Percentiles rank a stretch among this genome's conserved stretches.
These are phyloP conservation scores for Fusarium sp. DNA, from an alignment of 2,329 filamentous ascomycete genomes.

Conservation along the genomic window DNA sequence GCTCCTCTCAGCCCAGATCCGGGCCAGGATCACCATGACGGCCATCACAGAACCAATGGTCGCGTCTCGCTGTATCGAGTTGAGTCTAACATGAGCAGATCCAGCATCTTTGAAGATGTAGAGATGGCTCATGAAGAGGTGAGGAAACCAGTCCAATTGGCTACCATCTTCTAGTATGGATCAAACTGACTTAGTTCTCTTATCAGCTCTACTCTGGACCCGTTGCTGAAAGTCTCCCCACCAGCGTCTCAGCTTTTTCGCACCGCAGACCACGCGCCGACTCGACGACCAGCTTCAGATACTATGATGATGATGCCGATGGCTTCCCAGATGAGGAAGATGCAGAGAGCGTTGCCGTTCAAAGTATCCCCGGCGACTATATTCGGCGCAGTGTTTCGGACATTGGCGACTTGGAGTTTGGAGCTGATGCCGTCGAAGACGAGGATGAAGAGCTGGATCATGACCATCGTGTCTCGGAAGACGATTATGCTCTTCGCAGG, in stretches of 20 bases:
- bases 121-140: slow-evolving; percentile 99
- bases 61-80: slow-evolving; percentile 64
- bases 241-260: slow-evolving; percentile 88
- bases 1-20: slow-evolving; percentile 30
- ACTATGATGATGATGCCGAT: slow-evolving; percentile 73
- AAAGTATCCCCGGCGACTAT: slow-evolving; percentile 39
- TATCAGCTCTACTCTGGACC: slow-evolving; percentile 82
- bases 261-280: slow-evolving; percentile 82
- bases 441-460: slow-evolving; percentile 54
- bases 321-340: slow-evolving; percentile 48
- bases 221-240: slow-evolving; percentile 94
- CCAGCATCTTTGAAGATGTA: slow-evolving; percentile 91
- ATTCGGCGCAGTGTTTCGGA: slow-evolving; percentile 48
- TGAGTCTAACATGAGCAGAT: slow-evolving; percentile 73
- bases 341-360: slow-evolving; percentile 44
- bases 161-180: neutral
- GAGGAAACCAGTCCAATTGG: slow-evolving; percentile 12
- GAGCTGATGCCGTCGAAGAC: slow-evolving; percentile 52
- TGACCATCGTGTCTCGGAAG: slow-evolving; percentile 51
- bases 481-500: slow-evolving; percentile 62
- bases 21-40: slow-evolving; percentile 32
- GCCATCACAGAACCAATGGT: slow-evolving; percentile 34
- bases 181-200: slow-evolving; percentile 15
- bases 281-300: slow-evolving; percentile 88
- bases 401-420: slow-evolving; percentile 52